Percentiles rank a stretch among this genome's conserved stretches.
These are phyloP conservation scores for Quercus lobata DNA, from an alignment of 331 rosid genomes.

Conservation along the genomic window DNA sequence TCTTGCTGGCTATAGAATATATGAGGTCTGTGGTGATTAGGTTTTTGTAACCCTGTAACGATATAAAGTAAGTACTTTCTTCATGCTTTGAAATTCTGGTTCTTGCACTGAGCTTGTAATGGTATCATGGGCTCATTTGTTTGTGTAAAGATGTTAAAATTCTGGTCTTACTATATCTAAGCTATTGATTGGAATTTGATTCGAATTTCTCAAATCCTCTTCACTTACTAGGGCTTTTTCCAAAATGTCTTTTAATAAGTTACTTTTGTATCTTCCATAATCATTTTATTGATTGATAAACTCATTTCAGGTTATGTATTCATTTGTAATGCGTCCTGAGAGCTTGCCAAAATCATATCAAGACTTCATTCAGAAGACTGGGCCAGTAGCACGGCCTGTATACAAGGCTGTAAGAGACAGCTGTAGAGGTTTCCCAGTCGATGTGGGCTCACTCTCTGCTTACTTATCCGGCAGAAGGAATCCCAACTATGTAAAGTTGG, in stretches of 20 bases:
- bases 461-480: slow-evolving; percentile 52
- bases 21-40: neutral
- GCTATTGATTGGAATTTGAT: neutral
- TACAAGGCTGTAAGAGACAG: slow-evolving; percentile 92
- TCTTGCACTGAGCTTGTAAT: neutral
- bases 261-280: slow-evolving; percentile 3
- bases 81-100: neutral
- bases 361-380: slow-evolving; percentile 90
- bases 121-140: neutral
- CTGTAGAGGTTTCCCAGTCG: slow-evolving; percentile 78
- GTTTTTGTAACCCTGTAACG: neutral
- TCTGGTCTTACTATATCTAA: neutral
- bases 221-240: neutral
- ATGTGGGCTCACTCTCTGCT: slow-evolving; percentile 66
- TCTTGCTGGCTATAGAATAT: neutral
- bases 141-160: neutral
- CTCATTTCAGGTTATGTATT: slow-evolving; percentile 79
- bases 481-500: slow-evolving; percentile 55
- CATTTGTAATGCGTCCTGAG: slow-evolving; percentile 97
- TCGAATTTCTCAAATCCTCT: neutral
- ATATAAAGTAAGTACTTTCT: neutral
- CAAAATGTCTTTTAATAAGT: neutral
- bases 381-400: slow-evolving; percentile 91
- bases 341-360: slow-evolving; percentile 89
- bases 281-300: neutral